Conservation (phyloP, 2,329 filamentous ascomycete species). For the Xylariaceae sp. region DNA sequence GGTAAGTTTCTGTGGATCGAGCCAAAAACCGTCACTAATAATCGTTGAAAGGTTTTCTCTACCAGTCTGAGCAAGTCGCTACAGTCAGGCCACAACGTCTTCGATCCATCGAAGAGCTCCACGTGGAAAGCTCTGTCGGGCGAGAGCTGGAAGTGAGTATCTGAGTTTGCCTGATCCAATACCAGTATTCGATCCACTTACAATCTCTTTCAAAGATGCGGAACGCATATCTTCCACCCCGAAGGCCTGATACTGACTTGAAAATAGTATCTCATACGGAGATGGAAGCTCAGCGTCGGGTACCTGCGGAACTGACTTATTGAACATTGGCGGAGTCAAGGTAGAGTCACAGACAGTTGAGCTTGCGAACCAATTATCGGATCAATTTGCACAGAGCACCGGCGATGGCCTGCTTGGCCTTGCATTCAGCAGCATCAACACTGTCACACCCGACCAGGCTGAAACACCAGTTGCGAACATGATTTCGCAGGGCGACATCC, state of each 20-base stretch:
- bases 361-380: slow-evolving; percentile 58
- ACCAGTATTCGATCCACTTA: no score
- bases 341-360: slow-evolving; percentile 64
- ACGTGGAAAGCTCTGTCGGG: slow-evolving; percentile 53
- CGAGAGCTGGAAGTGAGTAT: slow-evolving; percentile 49
- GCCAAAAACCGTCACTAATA: background rate
- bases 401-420: slow-evolving; percentile 67
- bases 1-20: slow-evolving; percentile 33
- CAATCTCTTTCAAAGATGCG: no score
- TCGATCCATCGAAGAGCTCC: slow-evolving; percentile 58
- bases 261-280: slow-evolving; percentile 56
- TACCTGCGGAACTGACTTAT: slow-evolving; percentile 61
- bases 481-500: slow-evolving; percentile 49
- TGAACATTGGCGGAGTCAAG: slow-evolving; percentile 59
- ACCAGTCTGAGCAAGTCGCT: slow-evolving; percentile 43
- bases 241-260: no score
- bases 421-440: slow-evolving; percentile 64
- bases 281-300: slow-evolving; percentile 65
- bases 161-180: no score
- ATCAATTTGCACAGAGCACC: slow-evolving; percentile 52
- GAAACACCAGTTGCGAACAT: slow-evolving; percentile 67
- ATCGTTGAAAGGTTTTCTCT: slow-evolving; percentile 49
- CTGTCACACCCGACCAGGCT: slow-evolving; percentile 52
- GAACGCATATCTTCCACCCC: no score
- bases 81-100: slow-evolving; percentile 50